Evolutionary conservation across 2,329 filamentous ascomycete species (phyloP).

Genomic region (Dactylonectria macrodidyma): DNA sequence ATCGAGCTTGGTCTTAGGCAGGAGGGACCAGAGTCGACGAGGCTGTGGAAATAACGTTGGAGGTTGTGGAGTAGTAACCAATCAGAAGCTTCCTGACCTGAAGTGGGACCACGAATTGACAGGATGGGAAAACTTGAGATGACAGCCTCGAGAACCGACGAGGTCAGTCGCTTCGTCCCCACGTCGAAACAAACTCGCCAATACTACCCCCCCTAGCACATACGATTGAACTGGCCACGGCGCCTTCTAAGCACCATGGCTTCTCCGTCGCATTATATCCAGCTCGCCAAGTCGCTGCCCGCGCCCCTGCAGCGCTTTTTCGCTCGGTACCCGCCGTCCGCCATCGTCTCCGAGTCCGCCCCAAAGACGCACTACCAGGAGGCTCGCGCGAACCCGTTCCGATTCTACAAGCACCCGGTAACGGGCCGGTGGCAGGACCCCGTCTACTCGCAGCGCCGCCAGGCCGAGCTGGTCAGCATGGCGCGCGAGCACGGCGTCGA

Average conservation of each 20-base stretch:
- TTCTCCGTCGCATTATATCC: conserved; percentile 59
- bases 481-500: conserved; percentile 85
- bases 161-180: conserved; percentile 13
- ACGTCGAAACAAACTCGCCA: conserved; percentile 1
- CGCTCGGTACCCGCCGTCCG: conserved; percentile 85
- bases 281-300: conserved; percentile 81
- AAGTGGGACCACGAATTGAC: conserved; percentile 17
- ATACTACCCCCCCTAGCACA: background rate
- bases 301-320: conserved; percentile 88
- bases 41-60: conserved; percentile 39
- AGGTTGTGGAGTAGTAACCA: conserved; percentile 6
- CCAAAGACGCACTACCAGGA: conserved; percentile 67
- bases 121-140: conserved; percentile 39
- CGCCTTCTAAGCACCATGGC: conserved; percentile 50
- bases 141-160: conserved; percentile 40
- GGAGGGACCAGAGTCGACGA: conserved; percentile 29
- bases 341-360: conserved; percentile 66
- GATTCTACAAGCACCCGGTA: conserved; percentile 80
- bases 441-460: conserved; percentile 84
- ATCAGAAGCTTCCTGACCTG: conserved; percentile 26
- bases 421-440: conserved; percentile 90
- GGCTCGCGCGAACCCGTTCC: conserved; percentile 83
- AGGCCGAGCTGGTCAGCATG: conserved; percentile 92
- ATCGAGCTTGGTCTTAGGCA: conserved; percentile 21
- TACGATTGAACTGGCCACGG: conserved; percentile 41